Conservation (phyloP, 306 rosid genomes). For the Prunus mira region DNA sequence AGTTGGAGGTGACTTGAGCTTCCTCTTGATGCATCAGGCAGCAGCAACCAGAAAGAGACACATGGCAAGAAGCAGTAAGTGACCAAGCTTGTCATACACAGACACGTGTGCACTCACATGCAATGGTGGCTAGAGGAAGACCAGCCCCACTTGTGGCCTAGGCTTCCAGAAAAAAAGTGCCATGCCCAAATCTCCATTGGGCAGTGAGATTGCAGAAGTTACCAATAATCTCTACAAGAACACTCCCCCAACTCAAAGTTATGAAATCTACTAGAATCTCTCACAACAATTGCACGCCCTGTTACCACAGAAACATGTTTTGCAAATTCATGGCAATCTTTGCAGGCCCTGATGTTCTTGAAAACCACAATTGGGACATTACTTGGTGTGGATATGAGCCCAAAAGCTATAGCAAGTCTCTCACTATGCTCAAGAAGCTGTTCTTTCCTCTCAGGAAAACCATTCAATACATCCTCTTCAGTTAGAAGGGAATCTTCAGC, state of each 20-base stretch:
- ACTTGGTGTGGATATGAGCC: constrained; percentile 37
- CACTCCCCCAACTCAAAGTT: constrained; percentile 48
- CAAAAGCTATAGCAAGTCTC: constrained; percentile 61
- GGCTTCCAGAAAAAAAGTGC: neutral
- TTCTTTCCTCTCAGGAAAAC: constrained; percentile 42
- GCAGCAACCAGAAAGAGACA: neutral
- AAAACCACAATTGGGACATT: constrained; percentile 43
- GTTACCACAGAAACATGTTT: constrained; percentile 48
- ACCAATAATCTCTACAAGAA: constrained; percentile 63
- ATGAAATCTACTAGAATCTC: constrained; percentile 60
- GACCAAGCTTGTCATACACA: neutral
- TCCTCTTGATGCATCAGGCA: neutral
- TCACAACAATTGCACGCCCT: constrained; percentile 38
- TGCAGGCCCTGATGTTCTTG: constrained; percentile 55
- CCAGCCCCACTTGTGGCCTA: neutral
- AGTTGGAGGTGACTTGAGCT: neutral
- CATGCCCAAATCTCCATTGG: neutral
- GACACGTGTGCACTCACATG: neutral
- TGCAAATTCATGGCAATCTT: constrained; percentile 63
- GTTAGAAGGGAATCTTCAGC: constrained; percentile 28
- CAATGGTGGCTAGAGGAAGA: neutral
- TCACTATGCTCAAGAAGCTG: constrained; percentile 58
- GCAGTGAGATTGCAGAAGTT: neutral
- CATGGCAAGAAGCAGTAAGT: too few species aligned
- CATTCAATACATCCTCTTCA: constrained; percentile 37